Conservation (phyloP, 805 yeast genomes). For the Geotrichum ghanense region DNA sequence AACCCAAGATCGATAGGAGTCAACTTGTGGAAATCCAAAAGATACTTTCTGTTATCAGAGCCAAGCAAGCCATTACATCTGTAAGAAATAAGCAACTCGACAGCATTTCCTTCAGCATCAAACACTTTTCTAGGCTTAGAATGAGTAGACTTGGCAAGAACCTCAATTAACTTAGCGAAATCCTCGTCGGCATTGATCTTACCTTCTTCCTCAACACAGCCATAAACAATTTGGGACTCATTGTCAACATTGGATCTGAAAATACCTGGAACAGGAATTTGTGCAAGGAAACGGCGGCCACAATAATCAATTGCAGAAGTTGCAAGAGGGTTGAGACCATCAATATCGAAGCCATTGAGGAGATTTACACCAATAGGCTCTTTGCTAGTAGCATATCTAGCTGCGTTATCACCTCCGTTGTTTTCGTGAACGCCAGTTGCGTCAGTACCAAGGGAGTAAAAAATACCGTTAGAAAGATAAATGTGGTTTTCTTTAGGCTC, state of each 20-base stretch:
- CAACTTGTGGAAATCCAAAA: slow-evolving; percentile 73
- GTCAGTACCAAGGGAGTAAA: slow-evolving; percentile 71
- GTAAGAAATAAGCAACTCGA: slow-evolving; percentile 52
- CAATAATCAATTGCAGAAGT: slow-evolving; percentile 84
- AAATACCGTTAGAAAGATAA: slow-evolving; percentile 70
- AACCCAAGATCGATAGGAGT: slow-evolving; percentile 79
- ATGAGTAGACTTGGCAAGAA: slow-evolving; percentile 66
- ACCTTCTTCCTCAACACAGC: slow-evolving; percentile 51
- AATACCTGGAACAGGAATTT: slow-evolving; percentile 93
- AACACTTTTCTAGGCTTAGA: slow-evolving; percentile 56
- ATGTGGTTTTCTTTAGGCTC: slow-evolving; percentile 54
- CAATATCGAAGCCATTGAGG: slow-evolving; percentile 53
- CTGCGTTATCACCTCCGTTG: slow-evolving; percentile 77
- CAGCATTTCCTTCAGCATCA: slow-evolving; percentile 30
- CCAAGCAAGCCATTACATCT: slow-evolving; percentile 82
- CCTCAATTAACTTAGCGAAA: slow-evolving; percentile 44
- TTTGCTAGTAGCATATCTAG: slow-evolving; percentile 65
- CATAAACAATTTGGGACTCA: slow-evolving; percentile 54
- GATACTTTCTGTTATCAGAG: slow-evolving; percentile 71
- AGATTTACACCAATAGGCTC: slow-evolving; percentile 65
- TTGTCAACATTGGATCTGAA: slow-evolving; percentile 36
- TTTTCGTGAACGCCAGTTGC: slow-evolving; percentile 52
- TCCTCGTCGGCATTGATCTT: slow-evolving; percentile 38
- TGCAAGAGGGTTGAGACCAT: slow-evolving; percentile 57
- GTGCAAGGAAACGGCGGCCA: slow-evolving; percentile 82